Conservation (phyloP, 305 asterid genomes). For the Plantago coronopus region DNA sequence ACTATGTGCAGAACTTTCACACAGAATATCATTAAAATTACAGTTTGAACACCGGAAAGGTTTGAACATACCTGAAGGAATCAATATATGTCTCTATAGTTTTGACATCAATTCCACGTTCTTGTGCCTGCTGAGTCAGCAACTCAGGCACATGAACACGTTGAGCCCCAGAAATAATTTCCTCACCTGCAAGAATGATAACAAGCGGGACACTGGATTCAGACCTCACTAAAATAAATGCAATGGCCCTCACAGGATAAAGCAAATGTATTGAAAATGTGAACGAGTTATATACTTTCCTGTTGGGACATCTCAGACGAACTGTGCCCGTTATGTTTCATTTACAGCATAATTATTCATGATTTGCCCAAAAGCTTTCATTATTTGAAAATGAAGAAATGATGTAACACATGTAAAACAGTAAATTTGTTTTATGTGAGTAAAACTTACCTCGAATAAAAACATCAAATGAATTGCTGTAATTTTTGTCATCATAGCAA, state of each 20-base stretch:
- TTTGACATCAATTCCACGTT: conserved; percentile 63
- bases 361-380: too few species aligned
- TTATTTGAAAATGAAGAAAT: not conserved
- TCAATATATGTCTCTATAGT: conserved; percentile 80
- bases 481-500: conserved; percentile 47
- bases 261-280: conserved; percentile 2
- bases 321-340: not conserved
- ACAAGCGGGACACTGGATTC: conserved; percentile 7
- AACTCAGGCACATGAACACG: conserved; percentile 73
- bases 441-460: conserved; percentile 67
- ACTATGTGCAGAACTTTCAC: not conserved
- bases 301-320: not conserved
- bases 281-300: not conserved
- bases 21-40: too few species aligned
- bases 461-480: conserved; percentile 88
- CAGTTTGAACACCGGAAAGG: not conserved
- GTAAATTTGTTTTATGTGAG: not conserved
- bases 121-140: conserved; percentile 59
- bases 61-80: conserved; percentile 57
- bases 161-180: conserved; percentile 92
- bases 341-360: not conserved
- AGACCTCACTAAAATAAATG: not conserved
- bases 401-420: not conserved
- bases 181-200: conserved; percentile 57
- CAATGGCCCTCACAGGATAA: not conserved